Evolutionary conservation across 768 basidiomycete genomes (phyloP).

Genomic region (Pleurotus eryngii): DNA sequence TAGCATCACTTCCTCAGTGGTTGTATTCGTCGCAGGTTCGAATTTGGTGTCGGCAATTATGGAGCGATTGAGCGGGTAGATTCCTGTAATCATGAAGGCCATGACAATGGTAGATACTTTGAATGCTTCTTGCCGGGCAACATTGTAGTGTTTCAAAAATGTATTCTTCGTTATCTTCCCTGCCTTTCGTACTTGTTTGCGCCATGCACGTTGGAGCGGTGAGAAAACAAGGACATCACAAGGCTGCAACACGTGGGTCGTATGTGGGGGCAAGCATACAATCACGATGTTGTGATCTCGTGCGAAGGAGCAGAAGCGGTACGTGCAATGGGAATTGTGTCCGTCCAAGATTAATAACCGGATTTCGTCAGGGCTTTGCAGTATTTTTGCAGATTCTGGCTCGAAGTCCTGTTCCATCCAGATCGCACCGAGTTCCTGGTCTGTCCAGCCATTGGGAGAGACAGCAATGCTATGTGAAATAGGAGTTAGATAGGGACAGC

Average conservation of each 20-base stretch:
- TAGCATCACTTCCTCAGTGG: neutral
- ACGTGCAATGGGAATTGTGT: slow-evolving; percentile 18
- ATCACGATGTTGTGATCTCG: slow-evolving; percentile 23
- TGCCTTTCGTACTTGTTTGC: neutral
- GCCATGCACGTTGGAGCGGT: slow-evolving; percentile 16
- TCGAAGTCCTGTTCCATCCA: no score
- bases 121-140: slow-evolving; percentile 13
- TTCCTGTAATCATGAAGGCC: slow-evolving; percentile 19
- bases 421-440: no score
- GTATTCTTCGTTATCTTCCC: slow-evolving; percentile 3
- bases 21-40: slow-evolving; percentile 5
- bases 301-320: slow-evolving; percentile 16
- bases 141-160: slow-evolving; percentile 7
- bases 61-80: slow-evolving; percentile 15
- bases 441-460: no score
- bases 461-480: no score
- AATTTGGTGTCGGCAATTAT: slow-evolving; percentile 10
- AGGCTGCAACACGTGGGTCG: slow-evolving; percentile 33
- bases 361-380: slow-evolving; percentile 8
- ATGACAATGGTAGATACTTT: slow-evolving; percentile 15
- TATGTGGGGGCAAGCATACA: slow-evolving; percentile 33
- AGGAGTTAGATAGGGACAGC: no score
- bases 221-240: slow-evolving; percentile 35
- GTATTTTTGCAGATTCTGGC: slow-evolving; percentile 4
- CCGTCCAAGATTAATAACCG: slow-evolving; percentile 23